Percentiles rank a stretch among this genome's conserved stretches.
phyloP scores from a whole-genome alignment of 2,329 filamentous ascomycete genomes.

The Colletotrichum musicola region DNA sequence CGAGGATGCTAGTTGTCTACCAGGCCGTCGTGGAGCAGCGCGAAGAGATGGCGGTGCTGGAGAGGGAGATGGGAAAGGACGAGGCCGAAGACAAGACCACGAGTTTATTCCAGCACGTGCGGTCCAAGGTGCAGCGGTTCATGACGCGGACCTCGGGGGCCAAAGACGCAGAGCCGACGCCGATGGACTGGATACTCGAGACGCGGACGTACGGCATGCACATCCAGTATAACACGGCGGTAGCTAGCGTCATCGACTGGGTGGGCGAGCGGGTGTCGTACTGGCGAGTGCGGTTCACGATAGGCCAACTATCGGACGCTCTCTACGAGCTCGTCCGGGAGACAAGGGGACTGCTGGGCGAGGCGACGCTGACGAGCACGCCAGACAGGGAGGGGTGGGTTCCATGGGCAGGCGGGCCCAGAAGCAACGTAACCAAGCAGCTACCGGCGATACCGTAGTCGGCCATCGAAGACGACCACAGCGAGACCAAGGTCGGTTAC shows the following conservation, averaged over 20 bases:
- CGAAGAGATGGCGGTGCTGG: background rate
- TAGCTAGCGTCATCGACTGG: background rate
- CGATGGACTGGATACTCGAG: constrained; percentile 41
- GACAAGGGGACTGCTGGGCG: constrained; percentile 2
- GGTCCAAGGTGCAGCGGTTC: constrained; percentile 32
- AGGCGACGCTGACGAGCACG: constrained; percentile 6
- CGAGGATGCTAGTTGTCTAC: constrained; percentile 34
- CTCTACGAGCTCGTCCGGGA: constrained; percentile 6
- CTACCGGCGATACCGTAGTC: background rate
- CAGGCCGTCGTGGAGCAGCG: background rate
- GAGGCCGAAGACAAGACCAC: background rate
- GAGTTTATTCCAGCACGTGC: constrained; percentile 29
- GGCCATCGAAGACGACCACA: constrained; percentile 18
- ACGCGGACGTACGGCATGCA: constrained; percentile 24
- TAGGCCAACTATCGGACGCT: background rate
- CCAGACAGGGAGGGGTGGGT: background rate
- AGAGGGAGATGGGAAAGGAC: background rate
- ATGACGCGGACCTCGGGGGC: constrained; percentile 30
- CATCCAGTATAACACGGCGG: constrained; percentile 36
- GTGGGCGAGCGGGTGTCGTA: background rate
- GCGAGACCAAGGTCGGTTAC: constrained; percentile 18
- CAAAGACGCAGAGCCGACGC: constrained; percentile 10
- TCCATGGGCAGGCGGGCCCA: background rate
- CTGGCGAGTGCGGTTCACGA: background rate
- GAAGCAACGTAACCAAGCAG: background rate